Evolutionary conservation across 1,139 yeast genomes (phyloP).

Genomic region (Magnusiomyces paraingens): DNA sequence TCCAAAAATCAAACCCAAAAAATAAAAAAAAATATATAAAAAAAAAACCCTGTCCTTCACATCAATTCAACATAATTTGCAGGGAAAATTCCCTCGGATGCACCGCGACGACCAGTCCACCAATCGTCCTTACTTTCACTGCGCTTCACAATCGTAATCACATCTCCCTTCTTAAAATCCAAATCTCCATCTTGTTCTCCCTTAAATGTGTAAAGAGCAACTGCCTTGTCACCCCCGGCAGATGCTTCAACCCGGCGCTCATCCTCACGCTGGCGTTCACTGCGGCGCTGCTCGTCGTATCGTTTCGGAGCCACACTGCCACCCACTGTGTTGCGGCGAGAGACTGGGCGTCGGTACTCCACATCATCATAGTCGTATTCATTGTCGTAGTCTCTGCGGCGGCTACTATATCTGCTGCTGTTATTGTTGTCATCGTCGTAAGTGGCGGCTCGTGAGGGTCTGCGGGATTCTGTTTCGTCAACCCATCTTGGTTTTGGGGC

Average conservation of each 20-base stretch:
- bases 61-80: constrained; percentile 91
- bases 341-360: constrained; percentile 5
- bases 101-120: constrained; percentile 95
- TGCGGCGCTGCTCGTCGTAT: constrained; percentile 23
- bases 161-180: constrained; percentile 90
- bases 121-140: constrained; percentile 89
- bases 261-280: constrained; percentile 11
- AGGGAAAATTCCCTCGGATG: constrained; percentile 87
- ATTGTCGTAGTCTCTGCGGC: constrained; percentile 25
- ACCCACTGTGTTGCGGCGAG: constrained; percentile 5
- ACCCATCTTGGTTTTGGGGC: constrained; percentile 44
- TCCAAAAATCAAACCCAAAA: too few relatives aligned
- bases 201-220: constrained; percentile 79
- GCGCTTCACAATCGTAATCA: constrained; percentile 79
- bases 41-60: background rate
- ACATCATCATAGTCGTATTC: constrained; percentile 3
- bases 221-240: constrained; percentile 61
- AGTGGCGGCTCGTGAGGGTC: constrained; percentile 16
- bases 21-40: too few relatives aligned
- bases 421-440: constrained; percentile 19
- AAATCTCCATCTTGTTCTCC: constrained; percentile 92
- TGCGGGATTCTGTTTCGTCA: constrained; percentile 8
- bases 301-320: constrained; percentile 19
- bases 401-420: constrained; percentile 19
- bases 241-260: constrained; percentile 25